Evolutionary conservation across 768 basidiomycete species (phyloP).

Genomic region (Trametes cubensis): DNA sequence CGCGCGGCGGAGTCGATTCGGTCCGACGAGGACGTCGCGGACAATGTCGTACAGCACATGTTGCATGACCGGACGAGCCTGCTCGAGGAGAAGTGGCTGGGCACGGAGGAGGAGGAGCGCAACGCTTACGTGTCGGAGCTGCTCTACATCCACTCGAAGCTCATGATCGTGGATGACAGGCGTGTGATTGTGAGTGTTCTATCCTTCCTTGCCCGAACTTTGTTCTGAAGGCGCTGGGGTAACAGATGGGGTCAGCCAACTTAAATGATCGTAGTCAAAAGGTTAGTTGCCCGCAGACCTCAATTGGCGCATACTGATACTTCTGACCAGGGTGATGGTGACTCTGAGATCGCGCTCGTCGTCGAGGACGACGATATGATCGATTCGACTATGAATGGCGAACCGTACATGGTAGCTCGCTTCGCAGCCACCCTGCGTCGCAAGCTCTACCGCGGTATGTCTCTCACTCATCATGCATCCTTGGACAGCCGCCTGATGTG

Average conservation of each 20-base stretch:
- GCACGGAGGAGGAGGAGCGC: slow-evolving; percentile 80
- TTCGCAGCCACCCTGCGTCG: slow-evolving; percentile 87
- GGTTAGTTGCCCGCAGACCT: slow-evolving; percentile 37
- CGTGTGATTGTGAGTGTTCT: slow-evolving; percentile 78
- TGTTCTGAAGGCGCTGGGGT: no score
- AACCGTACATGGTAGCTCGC: slow-evolving; percentile 67
- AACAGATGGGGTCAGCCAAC: slow-evolving; percentile 91
- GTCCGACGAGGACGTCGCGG: slow-evolving; percentile 66
- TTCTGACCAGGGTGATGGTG: slow-evolving; percentile 73
- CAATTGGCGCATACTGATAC: neutral
- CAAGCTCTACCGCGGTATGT: slow-evolving; percentile 75
- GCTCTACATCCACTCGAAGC: slow-evolving; percentile 82
- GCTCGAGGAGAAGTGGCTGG: slow-evolving; percentile 82
- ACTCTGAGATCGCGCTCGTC: slow-evolving; percentile 92
- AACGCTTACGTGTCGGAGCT: slow-evolving; percentile 80
- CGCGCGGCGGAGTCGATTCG: slow-evolving; percentile 55
- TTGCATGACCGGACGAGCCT: slow-evolving; percentile 63
- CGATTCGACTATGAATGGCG: slow-evolving; percentile 75
- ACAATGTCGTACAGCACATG: slow-evolving; percentile 83
- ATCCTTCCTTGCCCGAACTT: no score
- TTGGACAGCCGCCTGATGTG: neutral
- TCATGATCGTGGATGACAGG: slow-evolving; percentile 94
- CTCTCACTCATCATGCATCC: neutral
- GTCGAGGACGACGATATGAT: slow-evolving; percentile 88
- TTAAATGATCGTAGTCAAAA: slow-evolving; percentile 86